Conservation (phyloP, 148 eudicot genomes). For the Suaeda aralocaspica region DNA sequence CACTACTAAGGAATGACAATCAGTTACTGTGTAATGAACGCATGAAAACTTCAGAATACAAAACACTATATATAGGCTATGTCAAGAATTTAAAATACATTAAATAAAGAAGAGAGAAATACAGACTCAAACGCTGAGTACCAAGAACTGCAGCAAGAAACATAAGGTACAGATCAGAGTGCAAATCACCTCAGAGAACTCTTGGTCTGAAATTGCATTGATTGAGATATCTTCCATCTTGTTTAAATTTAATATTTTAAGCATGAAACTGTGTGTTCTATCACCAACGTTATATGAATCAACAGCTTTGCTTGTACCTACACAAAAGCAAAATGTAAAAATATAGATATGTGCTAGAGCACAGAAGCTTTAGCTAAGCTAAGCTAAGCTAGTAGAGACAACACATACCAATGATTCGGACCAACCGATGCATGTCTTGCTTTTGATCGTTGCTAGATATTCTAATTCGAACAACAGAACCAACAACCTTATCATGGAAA, state of each 20-base stretch:
- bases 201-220: constrained; percentile 80
- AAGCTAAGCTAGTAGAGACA: constrained; percentile 1
- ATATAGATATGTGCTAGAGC: neutral
- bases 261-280: constrained; percentile 54
- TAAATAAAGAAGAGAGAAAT: neutral
- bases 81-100: neutral
- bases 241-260: constrained; percentile 75
- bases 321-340: constrained; percentile 11
- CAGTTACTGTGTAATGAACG: neutral
- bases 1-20: neutral
- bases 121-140: neutral
- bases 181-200: constrained; percentile 76
- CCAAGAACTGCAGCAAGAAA: neutral
- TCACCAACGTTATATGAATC: constrained; percentile 61
- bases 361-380: neutral
- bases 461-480: constrained; percentile 83
- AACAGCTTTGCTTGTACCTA: constrained; percentile 68
- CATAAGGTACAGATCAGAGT: neutral
- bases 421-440: constrained; percentile 83
- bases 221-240: constrained; percentile 70
- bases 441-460: constrained; percentile 71
- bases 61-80: neutral
- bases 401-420: constrained; percentile 76
- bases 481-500: constrained; percentile 77
- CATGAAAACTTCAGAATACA: neutral